Percentiles rank a stretch among this genome's conserved stretches.
Conservation (phyloP, 768 basidiomycete genomes). For the Amanita polypyramis region DNA sequence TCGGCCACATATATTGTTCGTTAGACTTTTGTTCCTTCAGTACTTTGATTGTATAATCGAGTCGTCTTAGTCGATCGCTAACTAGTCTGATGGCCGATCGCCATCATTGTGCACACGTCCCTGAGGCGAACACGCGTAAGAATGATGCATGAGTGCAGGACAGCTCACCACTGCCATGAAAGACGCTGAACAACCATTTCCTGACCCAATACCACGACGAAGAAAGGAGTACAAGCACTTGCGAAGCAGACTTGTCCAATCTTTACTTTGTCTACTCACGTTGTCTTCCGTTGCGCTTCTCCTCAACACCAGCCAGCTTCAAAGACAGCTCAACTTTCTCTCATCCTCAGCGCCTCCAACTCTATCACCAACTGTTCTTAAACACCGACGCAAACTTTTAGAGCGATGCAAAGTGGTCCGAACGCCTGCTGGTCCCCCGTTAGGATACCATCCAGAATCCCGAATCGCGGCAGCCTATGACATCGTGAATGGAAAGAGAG, state of each 20-base stretch:
- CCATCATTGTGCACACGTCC: neutral
- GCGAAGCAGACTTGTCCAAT: neutral
- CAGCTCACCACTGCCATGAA: neutral
- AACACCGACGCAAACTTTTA: neutral
- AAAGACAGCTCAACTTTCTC: neutral
- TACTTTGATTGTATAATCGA: too few species aligned
- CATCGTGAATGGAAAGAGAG: neutral
- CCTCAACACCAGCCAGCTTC: neutral
- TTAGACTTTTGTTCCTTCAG: too few species aligned
- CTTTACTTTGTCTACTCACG: neutral
- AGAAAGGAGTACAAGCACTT: neutral
- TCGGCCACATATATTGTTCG: too few species aligned
- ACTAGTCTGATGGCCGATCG: neutral
- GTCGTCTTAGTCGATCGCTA: neutral
- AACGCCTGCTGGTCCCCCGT: slow-evolving; percentile 2
- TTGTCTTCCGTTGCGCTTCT: neutral
- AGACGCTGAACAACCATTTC: neutral
- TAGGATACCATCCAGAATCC: slow-evolving; percentile 1
- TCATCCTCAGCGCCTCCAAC: neutral
- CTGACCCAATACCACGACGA: neutral
- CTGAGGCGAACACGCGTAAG: neutral
- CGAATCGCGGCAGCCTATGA: slow-evolving; percentile 8
- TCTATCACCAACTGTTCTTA: neutral
- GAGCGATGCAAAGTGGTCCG: neutral
- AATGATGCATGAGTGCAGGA: neutral